Base-by-base conservation (phyloP, 106 monocot species). In the Vanilla planifolia region DNA sequence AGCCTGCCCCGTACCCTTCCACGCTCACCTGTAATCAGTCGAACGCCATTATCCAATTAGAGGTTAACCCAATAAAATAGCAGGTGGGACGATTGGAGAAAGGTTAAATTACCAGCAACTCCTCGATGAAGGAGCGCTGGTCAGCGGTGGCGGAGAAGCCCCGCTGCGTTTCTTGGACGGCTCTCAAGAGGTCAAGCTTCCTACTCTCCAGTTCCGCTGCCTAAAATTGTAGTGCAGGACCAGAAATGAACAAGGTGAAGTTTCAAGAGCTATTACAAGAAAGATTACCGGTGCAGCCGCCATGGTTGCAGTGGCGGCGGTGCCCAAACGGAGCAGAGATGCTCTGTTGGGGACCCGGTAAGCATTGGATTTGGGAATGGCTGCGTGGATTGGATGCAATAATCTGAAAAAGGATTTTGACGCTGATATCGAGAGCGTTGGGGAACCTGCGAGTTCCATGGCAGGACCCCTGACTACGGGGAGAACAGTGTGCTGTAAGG, bases 91-190 rank as follows among this genome's bases (percentile, higher is more conserved):
- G 1, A 42, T 40, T 24, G 13, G 2, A 2, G 36, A 3, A 6
- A 37, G 13, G 29, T 52, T 29, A 2, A 34, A 45, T 20, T 72
- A 98, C 96, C 67, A 91, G 56, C 27, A 91, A 86, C 55, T 91
- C 96, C 60, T 98, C 96, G 68, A 98, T 87, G 64, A 85, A 58
- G 14, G 79, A 84, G 28, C 91, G 90, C 72, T 98, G 91, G 23
- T 88, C 84, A 56, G 81, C 43, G 13, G 84, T 79, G 45, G 91
- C 35, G 36, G 27, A 43, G 63, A 98, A 72, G 34, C 96, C 87
- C 1, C 91, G 87, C 68, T 82, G 74, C 37, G 91, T 91, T 23
- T 91, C 91, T 84, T 91, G 96, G 2, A 91, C 81, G 27, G 79
- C 86, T 43, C 74, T 68, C 21, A 98, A 60, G 51, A 98, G 81